These are phyloP conservation scores for Hirschioporus abietinus DNA, from an alignment of 768 basidiomycete species.

Conservation along the genomic window DNA sequence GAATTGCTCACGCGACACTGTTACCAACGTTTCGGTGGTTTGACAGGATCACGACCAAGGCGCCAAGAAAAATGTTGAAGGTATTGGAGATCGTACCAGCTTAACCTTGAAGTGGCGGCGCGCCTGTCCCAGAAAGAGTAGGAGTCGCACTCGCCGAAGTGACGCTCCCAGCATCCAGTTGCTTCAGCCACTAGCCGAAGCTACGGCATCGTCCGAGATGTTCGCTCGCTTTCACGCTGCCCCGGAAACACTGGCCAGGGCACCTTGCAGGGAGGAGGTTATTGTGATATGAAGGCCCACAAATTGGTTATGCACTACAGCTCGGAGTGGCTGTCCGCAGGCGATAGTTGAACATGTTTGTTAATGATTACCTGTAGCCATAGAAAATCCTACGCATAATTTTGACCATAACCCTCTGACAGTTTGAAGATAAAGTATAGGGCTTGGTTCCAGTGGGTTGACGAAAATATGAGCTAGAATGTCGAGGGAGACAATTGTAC, in stretches of 20 bases:
- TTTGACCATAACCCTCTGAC: too few species aligned
- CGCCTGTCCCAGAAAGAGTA: background rate
- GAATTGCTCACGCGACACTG: background rate
- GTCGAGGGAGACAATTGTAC: background rate
- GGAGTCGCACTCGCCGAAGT: background rate
- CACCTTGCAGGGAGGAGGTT: background rate
- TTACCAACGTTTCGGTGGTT: background rate
- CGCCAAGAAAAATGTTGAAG: background rate
- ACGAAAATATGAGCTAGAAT: background rate
- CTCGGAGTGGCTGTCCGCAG: background rate
- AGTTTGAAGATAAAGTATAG: background rate
- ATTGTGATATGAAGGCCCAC: background rate
- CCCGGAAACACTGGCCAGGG: background rate
- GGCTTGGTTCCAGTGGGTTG: background rate
- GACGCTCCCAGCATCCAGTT: background rate
- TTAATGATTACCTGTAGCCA: too few species aligned
- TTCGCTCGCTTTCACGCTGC: background rate
- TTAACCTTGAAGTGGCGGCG: background rate
- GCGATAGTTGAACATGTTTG: background rate
- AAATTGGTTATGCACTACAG: background rate
- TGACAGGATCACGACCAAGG: background rate
- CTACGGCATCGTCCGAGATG: too few species aligned
- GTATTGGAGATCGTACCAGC: background rate
- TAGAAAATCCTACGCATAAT: too few species aligned
- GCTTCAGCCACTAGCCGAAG: background rate